Evolutionary conservation across 768 basidiomycete species (phyloP).

Genomic region (Suillus bovinus): DNA sequence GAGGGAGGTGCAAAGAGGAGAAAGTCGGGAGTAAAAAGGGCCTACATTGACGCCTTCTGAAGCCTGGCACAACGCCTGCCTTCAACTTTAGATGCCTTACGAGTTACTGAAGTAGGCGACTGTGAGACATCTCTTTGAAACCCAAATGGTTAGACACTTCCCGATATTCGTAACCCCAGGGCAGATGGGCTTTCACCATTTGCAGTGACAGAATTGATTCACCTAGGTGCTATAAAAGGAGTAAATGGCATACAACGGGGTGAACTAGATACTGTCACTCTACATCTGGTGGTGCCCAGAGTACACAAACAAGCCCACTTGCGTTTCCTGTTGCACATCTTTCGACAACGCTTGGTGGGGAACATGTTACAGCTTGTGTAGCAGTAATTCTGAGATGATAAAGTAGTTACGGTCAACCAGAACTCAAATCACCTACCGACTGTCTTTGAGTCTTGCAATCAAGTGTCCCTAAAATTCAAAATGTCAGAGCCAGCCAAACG

Average conservation of each 20-base stretch:
- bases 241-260: not conserved
- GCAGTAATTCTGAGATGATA: slow-evolving; percentile 61
- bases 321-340: slow-evolving; percentile 77
- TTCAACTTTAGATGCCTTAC: not conserved
- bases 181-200: not conserved
- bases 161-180: not conserved
- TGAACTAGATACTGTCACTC: slow-evolving; percentile 8
- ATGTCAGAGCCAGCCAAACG: not conserved
- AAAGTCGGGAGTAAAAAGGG: not conserved
- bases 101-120: not conserved
- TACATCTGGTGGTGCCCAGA: slow-evolving; percentile 62
- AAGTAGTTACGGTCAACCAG: not conserved
- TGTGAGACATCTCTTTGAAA: not conserved
- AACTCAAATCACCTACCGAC: slow-evolving; percentile 41
- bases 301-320: slow-evolving; percentile 74
- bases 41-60: not conserved
- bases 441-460: slow-evolving; percentile 62
- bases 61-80: not conserved
- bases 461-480: slow-evolving; percentile 58
- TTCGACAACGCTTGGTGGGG: slow-evolving; percentile 74
- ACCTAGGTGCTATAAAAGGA: not conserved
- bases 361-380: slow-evolving; percentile 88
- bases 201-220: not conserved
- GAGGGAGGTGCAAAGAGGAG: not conserved
- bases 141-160: not conserved